Conservation (phyloP, 495 filamentous ascomycete genomes). For the Extremus antarcticus region DNA sequence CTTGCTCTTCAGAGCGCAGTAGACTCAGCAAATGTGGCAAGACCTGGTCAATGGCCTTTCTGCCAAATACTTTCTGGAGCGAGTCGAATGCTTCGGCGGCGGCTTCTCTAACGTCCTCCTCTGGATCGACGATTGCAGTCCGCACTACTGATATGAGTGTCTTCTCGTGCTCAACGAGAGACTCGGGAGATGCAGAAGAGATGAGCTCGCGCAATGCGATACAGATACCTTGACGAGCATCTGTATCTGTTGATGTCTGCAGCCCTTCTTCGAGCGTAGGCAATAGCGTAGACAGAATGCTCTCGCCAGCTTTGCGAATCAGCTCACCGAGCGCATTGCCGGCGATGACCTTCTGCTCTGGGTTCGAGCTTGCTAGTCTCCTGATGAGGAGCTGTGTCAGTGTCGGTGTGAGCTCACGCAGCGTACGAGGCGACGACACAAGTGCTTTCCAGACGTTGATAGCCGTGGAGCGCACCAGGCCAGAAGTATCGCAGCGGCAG, state of each 20-base stretch:
- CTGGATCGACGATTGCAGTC: conserved; percentile 79
- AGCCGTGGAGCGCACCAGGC: conserved; percentile 79
- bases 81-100: conserved; percentile 96
- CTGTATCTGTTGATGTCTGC: conserved; percentile 75
- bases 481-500: conserved; percentile 93
- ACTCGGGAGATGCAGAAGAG: conserved; percentile 76
- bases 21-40: conserved; percentile 83
- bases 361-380: conserved; percentile 84
- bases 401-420: conserved; percentile 91
- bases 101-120: conserved; percentile 84
- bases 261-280: conserved; percentile 90
- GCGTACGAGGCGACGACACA: conserved; percentile 80
- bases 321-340: conserved; percentile 93
- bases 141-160: conserved; percentile 88
- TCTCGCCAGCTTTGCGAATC: conserved; percentile 91
- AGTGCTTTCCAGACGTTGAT: conserved; percentile 93
- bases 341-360: conserved; percentile 97
- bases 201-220: conserved; percentile 91
- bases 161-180: conserved; percentile 89
- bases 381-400: conserved; percentile 90
- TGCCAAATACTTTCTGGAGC: conserved; percentile 84
- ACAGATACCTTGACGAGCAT: conserved; percentile 94
- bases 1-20: conserved; percentile 71
- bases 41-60: conserved; percentile 87
- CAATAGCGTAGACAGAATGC: conserved; percentile 74